Conservation (phyloP, 2,329 filamentous ascomycete genomes). For the Alternaria novae-zelandiae region DNA sequence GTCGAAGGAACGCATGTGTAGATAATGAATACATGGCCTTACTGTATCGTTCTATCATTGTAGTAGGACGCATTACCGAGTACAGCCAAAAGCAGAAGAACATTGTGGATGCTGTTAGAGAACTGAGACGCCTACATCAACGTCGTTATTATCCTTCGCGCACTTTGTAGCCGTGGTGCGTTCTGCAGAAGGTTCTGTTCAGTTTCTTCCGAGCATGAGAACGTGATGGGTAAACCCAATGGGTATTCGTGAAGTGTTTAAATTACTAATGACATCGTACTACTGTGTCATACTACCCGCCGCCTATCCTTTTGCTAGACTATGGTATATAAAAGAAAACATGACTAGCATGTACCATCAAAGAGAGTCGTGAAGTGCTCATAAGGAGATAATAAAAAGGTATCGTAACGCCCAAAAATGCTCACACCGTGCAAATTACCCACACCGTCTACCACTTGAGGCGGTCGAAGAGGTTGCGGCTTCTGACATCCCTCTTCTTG, state of each 20-base stretch:
- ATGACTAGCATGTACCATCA: neutral
- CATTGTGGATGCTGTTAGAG: neutral
- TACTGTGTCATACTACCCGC: neutral
- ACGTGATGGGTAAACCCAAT: neutral
- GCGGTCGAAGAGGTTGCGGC: slow-evolving; percentile 34
- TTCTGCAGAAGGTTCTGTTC: neutral
- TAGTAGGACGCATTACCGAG: neutral
- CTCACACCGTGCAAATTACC: neutral
- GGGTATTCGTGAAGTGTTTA: neutral
- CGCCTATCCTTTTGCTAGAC: neutral
- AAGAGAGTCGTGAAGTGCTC: neutral
- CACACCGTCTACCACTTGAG: slow-evolving; percentile 22
- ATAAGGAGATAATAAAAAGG: neutral
- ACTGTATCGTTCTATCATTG: neutral
- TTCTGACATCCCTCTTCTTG: slow-evolving; percentile 40
- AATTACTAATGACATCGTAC: neutral
- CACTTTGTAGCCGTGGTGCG: neutral
- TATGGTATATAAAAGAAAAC: neutral
- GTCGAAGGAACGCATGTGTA: neutral
- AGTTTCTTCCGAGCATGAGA: neutral
- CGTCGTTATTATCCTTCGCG: neutral
- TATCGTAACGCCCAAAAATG: neutral
- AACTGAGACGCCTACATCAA: neutral
- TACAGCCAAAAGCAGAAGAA: neutral
- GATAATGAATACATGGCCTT: neutral